These are phyloP conservation scores for Penicillium verrucosum DNA, from an alignment of 2,329 filamentous ascomycete species.

Conservation along the genomic window DNA sequence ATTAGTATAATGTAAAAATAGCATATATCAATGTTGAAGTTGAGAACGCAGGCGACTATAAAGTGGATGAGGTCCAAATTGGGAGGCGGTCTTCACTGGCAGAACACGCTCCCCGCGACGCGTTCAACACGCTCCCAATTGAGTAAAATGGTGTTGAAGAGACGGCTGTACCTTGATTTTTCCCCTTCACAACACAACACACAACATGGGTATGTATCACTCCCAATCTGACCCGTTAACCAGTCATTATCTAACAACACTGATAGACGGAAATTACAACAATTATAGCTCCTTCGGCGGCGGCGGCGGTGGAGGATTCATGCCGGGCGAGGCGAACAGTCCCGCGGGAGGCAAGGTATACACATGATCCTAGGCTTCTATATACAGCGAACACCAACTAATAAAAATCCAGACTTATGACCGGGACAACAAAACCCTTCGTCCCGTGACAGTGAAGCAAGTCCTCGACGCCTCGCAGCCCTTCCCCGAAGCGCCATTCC, in stretches of 20 bases:
- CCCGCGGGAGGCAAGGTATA: slow-evolving; percentile 43
- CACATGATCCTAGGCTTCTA: not conserved
- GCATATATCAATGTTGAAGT: not conserved
- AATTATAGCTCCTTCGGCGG: slow-evolving; percentile 56
- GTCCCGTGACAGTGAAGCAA: slow-evolving; percentile 94
- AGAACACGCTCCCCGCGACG: slow-evolving; percentile 30
- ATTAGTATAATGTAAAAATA: not conserved
- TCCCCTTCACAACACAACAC: slow-evolving; percentile 9
- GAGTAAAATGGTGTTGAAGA: slow-evolving; percentile 34
- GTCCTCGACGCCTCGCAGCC: slow-evolving; percentile 77
- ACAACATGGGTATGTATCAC: slow-evolving; percentile 31
- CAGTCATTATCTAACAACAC: not conserved
- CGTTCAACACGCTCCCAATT: slow-evolving; percentile 40
- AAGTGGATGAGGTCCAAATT: not conserved
- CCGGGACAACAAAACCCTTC: slow-evolving; percentile 73
- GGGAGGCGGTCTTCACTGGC: not conserved
- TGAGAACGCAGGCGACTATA: not conserved
- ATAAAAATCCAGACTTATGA: slow-evolving; percentile 41
- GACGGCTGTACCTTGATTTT: slow-evolving; percentile 11
- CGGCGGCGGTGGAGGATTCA: slow-evolving; percentile 59
- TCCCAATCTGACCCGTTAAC: not conserved
- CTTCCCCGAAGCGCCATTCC: slow-evolving; percentile 72
- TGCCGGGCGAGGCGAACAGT: slow-evolving; percentile 52
- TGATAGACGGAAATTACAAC: slow-evolving; percentile 36
- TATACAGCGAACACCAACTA: not conserved